These are phyloP conservation scores for Cyberlindnera samutprakarnensis DNA, from an alignment of 805 yeast species.

Conservation along the genomic window DNA sequence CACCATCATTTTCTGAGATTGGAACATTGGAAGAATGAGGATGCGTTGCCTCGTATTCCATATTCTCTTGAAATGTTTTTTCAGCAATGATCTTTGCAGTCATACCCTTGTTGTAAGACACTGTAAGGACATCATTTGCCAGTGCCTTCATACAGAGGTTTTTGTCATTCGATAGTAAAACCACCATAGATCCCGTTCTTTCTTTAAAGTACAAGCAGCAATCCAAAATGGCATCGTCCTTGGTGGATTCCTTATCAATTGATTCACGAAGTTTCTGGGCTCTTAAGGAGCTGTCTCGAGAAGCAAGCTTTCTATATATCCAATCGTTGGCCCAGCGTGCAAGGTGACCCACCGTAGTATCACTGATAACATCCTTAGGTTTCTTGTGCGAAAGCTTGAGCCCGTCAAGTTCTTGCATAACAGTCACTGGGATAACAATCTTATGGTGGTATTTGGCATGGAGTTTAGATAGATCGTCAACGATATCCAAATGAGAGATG, in stretches of 20 bases:
- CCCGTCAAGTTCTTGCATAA: constrained; percentile 76
- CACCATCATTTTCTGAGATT: too few relatives aligned
- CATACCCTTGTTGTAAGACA: constrained; percentile 39
- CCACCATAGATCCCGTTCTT: constrained; percentile 34
- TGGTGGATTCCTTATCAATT: constrained; percentile 34
- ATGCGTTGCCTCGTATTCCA: not conserved
- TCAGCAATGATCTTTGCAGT: constrained; percentile 39
- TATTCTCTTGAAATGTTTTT: constrained; percentile 31
- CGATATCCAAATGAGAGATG: constrained; percentile 53
- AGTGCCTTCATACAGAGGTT: constrained; percentile 77
- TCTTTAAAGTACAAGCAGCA: constrained; percentile 63
- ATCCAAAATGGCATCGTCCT: constrained; percentile 83
- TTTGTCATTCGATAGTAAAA: constrained; percentile 74
- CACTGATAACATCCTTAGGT: constrained; percentile 10
- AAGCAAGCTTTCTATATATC: constrained; percentile 58
- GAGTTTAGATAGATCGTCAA: constrained; percentile 43
- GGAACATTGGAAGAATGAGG: not conserved
- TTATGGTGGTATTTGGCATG: constrained; percentile 35
- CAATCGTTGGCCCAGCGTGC: constrained; percentile 76
- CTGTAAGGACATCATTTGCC: constrained; percentile 56
- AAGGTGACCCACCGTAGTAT: constrained; percentile 38
- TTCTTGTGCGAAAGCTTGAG: constrained; percentile 43
- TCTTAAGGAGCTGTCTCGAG: constrained; percentile 38
- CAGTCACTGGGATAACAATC: constrained; percentile 64
- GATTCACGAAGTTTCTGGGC: constrained; percentile 60